phyloP scores from a whole-genome alignment of 2,329 filamentous ascomycete genomes.

The Diaporthe capsici region DNA sequence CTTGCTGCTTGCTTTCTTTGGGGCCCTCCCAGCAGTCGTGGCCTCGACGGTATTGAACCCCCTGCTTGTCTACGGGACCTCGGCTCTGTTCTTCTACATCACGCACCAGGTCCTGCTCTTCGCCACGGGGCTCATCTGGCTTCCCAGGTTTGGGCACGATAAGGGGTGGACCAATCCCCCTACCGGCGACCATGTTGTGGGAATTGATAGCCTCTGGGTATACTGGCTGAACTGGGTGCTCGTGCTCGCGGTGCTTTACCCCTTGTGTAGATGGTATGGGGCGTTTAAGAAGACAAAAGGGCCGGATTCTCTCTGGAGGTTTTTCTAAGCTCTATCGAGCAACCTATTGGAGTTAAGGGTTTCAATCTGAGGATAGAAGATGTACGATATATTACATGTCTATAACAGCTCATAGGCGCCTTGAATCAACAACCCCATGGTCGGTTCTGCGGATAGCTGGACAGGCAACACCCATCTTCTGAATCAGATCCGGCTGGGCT shows the following conservation, averaged over 20 bases:
- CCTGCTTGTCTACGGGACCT: conserved; percentile 61
- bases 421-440: too few relatives aligned
- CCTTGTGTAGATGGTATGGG: conserved; percentile 58
- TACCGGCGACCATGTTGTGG: conserved; percentile 47
- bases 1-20: conserved; percentile 55
- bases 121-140: conserved; percentile 45
- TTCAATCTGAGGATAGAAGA: not conserved
- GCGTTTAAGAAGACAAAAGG: conserved; percentile 58
- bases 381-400: not conserved
- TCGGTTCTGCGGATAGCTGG: not conserved
- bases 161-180: conserved; percentile 47
- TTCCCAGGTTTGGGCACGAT: conserved; percentile 53
- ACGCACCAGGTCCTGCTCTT: conserved; percentile 55
- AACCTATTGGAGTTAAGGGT: not conserved
- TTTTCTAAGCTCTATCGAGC: conserved; percentile 49
- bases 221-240: conserved; percentile 56
- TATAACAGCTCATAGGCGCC: not conserved
- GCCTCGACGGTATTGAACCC: conserved; percentile 50
- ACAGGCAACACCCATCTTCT: not conserved
- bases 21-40: conserved; percentile 50
- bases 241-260: conserved; percentile 56
- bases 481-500: not conserved
- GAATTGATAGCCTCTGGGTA: conserved; percentile 55
- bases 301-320: conserved; percentile 61
- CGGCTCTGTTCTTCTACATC: conserved; percentile 62